Evolutionary conservation across 768 basidiomycete genomes (phyloP).

Genomic region (Boletales sp.): DNA sequence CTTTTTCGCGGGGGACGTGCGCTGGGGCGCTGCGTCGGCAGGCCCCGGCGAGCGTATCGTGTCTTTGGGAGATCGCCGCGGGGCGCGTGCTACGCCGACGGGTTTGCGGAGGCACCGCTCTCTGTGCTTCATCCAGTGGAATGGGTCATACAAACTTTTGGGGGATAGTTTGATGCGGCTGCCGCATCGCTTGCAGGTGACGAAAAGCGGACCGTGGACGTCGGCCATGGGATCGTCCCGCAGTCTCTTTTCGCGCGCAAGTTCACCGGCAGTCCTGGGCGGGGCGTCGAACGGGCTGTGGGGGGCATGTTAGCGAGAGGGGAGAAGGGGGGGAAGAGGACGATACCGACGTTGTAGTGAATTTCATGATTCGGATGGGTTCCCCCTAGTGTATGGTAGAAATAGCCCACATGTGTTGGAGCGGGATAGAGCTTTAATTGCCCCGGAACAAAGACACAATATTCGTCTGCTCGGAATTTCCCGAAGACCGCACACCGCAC

Average conservation of each 20-base stretch:
- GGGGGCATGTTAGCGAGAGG: constrained; percentile 8
- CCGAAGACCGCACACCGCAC: constrained; percentile 24
- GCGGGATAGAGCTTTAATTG: constrained; percentile 9
- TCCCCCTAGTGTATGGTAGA: no score
- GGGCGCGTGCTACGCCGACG: constrained; percentile 16
- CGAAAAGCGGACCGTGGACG: constrained; percentile 47
- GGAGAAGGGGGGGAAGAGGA: neutral
- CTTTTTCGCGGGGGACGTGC: constrained; percentile 17
- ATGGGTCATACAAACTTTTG: constrained; percentile 63
- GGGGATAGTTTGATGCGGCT: constrained; percentile 59
- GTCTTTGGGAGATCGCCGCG: constrained; percentile 19
- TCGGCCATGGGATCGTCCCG: constrained; percentile 51
- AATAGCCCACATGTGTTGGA: no score
- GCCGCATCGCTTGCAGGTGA: constrained; percentile 55
- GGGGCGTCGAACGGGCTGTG: constrained; percentile 25
- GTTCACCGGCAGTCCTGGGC: constrained; percentile 40
- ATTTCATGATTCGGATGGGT: no score
- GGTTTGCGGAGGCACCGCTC: constrained; percentile 53
- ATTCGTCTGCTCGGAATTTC: constrained; percentile 20
- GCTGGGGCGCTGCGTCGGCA: constrained; percentile 6
- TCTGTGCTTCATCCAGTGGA: constrained; percentile 66
- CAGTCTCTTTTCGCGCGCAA: constrained; percentile 48
- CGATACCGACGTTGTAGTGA: constrained; percentile 12
- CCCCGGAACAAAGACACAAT: constrained; percentile 10
- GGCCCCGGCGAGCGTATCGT: neutral